A percentile compares a stretch with the other conserved stretches of the same genome.
Conservation (phyloP, 1,139 yeast species). For the Blastobotrys capitulatus region DNA sequence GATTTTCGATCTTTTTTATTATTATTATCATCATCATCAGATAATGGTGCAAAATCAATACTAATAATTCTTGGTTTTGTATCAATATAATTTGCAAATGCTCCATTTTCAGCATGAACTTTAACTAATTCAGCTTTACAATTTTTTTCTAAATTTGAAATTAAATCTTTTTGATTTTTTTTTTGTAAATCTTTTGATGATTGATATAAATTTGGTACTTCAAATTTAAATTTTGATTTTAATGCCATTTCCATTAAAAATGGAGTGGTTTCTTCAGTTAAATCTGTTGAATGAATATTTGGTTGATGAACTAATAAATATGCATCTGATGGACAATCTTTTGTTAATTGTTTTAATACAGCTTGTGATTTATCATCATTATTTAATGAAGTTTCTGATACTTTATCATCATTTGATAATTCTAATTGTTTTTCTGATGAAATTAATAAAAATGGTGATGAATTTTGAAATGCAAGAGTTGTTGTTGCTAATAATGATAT, state of each 20-base stretch:
- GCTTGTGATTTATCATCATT: conserved; percentile 15
- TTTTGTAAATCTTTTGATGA: conserved; percentile 3
- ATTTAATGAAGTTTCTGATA: not conserved
- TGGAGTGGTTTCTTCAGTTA: conserved; percentile 21
- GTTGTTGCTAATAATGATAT: not conserved
- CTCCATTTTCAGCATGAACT: conserved; percentile 25
- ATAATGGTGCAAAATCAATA: conserved; percentile 26
- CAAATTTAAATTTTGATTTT: conserved; percentile 23
- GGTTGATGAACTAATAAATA: conserved; percentile 36
- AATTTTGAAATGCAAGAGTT: conserved; percentile 16
- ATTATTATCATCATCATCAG: conserved; percentile 15
- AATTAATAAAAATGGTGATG: conserved; percentile 19
- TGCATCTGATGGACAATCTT: conserved; percentile 34
- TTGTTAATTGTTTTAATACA: conserved; percentile 21
- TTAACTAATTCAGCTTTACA: conserved; percentile 30
- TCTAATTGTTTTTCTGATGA: conserved; percentile 13
- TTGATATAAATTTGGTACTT: conserved; percentile 14
- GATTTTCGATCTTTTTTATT: conserved; percentile 12
- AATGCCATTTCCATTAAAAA: conserved; percentile 24
- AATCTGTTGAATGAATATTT: conserved; percentile 31
- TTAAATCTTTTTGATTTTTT: conserved; percentile 8
- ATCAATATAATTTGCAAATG: conserved; percentile 28
- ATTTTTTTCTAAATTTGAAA: conserved; percentile 16
- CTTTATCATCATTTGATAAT: not conserved
- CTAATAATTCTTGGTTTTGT: conserved; percentile 29